Base-by-base conservation (phyloP, 108 stramenopile species). In the Skeletonema costatum region DNA sequence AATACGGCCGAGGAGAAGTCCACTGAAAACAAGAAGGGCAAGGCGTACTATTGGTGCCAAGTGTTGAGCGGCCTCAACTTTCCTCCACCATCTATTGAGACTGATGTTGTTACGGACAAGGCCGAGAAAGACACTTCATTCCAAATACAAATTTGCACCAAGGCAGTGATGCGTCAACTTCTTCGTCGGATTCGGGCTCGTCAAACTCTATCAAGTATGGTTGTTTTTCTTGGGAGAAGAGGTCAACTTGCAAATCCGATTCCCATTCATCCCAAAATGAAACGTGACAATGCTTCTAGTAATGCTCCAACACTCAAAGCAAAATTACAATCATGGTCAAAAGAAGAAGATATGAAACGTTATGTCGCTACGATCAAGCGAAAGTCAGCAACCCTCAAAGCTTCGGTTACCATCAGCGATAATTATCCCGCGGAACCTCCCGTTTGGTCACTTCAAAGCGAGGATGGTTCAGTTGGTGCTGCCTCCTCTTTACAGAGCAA, bases 11-110 rank as follows among this genome's bases (percentile, higher is more conserved):
- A 11, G 62, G 71, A 29, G 60, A 64, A 38, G 64, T 25, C 14
- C 50, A 60, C 9, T 66, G 60, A 44, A 63, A 74, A 36, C 68
- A 81, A 60, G 66, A 60, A 13, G 42, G 87, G 85, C 29, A 77
- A 74, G 48, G 82, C 91, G 16, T 96, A 90, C 75, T 77, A 83
- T 60, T 96, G 95, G 95, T 93, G 91, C 68, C 91, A 96, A 74
- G 89, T 87, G 58, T 50, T 96, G 8, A 84, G 81, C 16, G 95
- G 95, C 0, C 73, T 93, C 30, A 82, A 87, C 66, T 78, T 82
- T 42, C 82, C 88, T 7, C 65, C 74, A 29, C 31, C 81, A 32
- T 64, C 68, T 3, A 19, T 13, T 36, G 33, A 61, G 21, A 29
- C 39, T 30, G 32, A 60, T 60, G 32, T 25, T 35, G 41, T 29